phyloP scores from a whole-genome alignment of 345 rosid genomes.

The Eutrema heterophyllum region DNA sequence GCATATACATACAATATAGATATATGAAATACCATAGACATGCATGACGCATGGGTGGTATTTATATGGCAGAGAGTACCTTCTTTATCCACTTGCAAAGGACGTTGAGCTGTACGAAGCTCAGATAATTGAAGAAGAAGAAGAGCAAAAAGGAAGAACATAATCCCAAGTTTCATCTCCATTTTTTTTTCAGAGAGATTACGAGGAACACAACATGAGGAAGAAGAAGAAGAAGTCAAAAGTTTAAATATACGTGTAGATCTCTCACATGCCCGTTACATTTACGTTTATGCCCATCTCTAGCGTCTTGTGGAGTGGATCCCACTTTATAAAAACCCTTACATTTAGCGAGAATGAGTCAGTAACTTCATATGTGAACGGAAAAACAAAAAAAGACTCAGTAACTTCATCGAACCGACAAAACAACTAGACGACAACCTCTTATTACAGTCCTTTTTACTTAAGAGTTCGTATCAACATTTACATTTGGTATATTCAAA shows the following conservation, averaged over 20 bases:
- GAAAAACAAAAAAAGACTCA: not conserved
- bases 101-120: conserved; percentile 11
- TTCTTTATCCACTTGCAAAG: conserved; percentile 14
- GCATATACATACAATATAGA: not conserved
- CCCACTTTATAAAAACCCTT: not conserved
- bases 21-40: not conserved
- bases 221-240: conserved; percentile 16
- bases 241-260: conserved; percentile 14
- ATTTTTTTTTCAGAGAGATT: conserved; percentile 16
- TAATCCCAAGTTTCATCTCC: conserved; percentile 11
- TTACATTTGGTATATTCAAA: not conserved
- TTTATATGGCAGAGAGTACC: conserved; percentile 1
- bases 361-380: not conserved
- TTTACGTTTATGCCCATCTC: conserved; percentile 15
- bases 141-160: conserved; percentile 4
- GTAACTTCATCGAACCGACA: conserved; percentile 7
- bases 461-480: not conserved
- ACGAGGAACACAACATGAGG: not conserved
- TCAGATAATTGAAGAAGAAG: conserved; percentile 17
- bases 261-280: conserved; percentile 18
- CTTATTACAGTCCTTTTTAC: not conserved
- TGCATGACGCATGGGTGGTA: not conserved
- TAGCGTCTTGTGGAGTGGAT: conserved; percentile 7
- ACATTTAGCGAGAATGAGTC: conserved; percentile 10
- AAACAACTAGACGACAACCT: conserved; percentile 18